phyloP scores from a whole-genome alignment of 108 stramenopile genomes.

The Aurantiochytrium sp. region DNA sequence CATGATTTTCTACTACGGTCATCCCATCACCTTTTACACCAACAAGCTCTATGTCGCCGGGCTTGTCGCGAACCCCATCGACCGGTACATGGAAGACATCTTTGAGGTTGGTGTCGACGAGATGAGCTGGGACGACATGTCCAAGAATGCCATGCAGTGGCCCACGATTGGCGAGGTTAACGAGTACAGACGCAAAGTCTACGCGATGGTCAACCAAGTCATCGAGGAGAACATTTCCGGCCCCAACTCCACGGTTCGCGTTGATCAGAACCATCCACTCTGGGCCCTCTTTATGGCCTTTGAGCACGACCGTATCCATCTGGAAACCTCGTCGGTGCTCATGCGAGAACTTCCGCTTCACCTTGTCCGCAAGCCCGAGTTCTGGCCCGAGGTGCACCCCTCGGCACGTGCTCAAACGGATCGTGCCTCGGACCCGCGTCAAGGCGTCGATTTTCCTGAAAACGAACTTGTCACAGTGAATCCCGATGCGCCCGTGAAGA shows the following conservation, averaged over 20 bases:
- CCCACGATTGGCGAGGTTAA: constrained; percentile 58
- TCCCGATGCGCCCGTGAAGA: constrained; percentile 40
- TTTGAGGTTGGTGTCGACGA: constrained; percentile 86
- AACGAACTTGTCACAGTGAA: constrained; percentile 30
- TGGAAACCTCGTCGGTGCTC: constrained; percentile 82
- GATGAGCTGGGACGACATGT: constrained; percentile 78
- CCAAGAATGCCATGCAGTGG: constrained; percentile 47
- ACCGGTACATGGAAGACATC: constrained; percentile 67
- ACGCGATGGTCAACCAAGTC: constrained; percentile 58
- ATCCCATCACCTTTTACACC: constrained; percentile 75
- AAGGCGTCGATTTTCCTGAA: background rate
- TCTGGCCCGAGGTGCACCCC: constrained; percentile 40
- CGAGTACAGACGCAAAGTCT: constrained; percentile 42
- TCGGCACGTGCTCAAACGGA: background rate
- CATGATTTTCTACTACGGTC: constrained; percentile 89
- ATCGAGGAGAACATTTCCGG: constrained; percentile 63
- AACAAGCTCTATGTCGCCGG: constrained; percentile 84
- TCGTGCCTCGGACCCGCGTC: background rate
- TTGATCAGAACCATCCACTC: constrained; percentile 67
- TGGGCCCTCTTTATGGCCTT: constrained; percentile 82
- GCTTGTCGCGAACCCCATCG: constrained; percentile 54
- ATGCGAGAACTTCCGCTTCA: constrained; percentile 75
- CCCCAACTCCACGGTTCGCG: background rate
- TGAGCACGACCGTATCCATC: constrained; percentile 90
- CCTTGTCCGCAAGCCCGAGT: constrained; percentile 62